phyloP scores from a whole-genome alignment of 2,329 filamentous ascomycete genomes.

The Aspergillus cejpii region DNA sequence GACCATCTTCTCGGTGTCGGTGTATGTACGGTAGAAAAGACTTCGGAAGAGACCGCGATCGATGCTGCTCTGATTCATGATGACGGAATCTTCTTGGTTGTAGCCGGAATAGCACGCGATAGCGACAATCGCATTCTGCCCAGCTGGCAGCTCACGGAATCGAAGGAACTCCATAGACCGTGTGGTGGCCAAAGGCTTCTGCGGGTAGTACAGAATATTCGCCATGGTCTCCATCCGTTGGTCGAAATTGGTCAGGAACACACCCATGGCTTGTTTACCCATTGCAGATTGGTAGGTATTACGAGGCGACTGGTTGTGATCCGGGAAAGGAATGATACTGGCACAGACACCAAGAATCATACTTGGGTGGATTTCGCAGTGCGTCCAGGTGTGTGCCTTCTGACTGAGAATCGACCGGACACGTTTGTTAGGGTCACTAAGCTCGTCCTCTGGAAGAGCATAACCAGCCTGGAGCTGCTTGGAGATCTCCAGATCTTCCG shows the following conservation, averaged over 20 bases:
- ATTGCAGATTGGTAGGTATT: slow-evolving; percentile 99
- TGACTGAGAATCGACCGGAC: slow-evolving; percentile 84
- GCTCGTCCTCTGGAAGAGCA: slow-evolving; percentile 54
- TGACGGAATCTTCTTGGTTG: slow-evolving; percentile 99
- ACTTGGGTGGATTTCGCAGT: slow-evolving; percentile 97
- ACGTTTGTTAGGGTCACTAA: slow-evolving; percentile 70
- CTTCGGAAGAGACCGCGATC: slow-evolving; percentile 95
- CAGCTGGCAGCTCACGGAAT: slow-evolving; percentile 92
- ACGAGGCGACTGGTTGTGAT: slow-evolving; percentile 95
- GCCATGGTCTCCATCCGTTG: slow-evolving; percentile 99
- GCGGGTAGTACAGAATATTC: slow-evolving; percentile 97
- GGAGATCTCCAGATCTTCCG: slow-evolving; percentile 81
- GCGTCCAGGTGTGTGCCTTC: slow-evolving; percentile 86
- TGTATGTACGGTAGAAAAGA: slow-evolving; percentile 96
- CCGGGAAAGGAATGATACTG: slow-evolving; percentile 98
- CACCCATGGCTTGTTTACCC: slow-evolving; percentile 99
- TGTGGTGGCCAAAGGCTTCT: slow-evolving; percentile 93
- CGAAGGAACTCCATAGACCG: slow-evolving; percentile 98
- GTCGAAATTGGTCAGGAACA: slow-evolving; percentile 94
- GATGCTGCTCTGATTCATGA: slow-evolving; percentile 99
- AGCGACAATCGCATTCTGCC: slow-evolving; percentile 96
- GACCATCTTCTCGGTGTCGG: slow-evolving; percentile 92
- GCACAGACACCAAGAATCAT: slow-evolving; percentile 99
- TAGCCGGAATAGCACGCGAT: slow-evolving; percentile 97
- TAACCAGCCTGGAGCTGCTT: slow-evolving; percentile 63